A percentile compares a stretch with the other conserved stretches of the same genome.
Conservation (phyloP, 768 basidiomycete species). For the Agrocybe pediades region DNA sequence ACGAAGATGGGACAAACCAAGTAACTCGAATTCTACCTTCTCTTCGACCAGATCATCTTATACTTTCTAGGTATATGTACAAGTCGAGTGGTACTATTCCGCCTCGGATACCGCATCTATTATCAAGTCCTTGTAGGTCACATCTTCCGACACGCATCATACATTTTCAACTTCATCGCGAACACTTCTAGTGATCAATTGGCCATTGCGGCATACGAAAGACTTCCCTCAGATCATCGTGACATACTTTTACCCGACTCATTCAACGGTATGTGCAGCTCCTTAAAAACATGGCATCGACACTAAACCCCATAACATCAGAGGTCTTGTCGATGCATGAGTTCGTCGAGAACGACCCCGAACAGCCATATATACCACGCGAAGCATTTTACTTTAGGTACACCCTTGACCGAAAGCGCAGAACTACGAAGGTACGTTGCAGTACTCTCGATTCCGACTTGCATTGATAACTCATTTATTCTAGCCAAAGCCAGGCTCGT, state of each 20-base stretch:
- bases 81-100: constrained; percentile 59
- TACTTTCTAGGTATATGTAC: constrained; percentile 48
- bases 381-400: no score
- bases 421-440: no score
- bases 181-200: constrained; percentile 3
- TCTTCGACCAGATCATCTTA: background rate
- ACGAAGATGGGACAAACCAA: constrained; percentile 25
- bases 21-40: constrained; percentile 22
- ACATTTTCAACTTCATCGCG: background rate
- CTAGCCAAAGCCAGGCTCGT: constrained; percentile 42
- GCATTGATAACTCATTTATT: background rate
- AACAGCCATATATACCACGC: no score
- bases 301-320: constrained; percentile 26
- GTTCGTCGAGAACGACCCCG: constrained; percentile 39
- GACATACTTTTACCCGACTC: constrained; percentile 48
- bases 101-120: constrained; percentile 44
- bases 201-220: constrained; percentile 49
- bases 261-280: constrained; percentile 42
- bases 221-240: constrained; percentile 46
- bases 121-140: constrained; percentile 51
- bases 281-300: no score
- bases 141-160: no score
- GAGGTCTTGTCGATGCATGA: constrained; percentile 32
- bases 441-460: no score
- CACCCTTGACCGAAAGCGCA: no score